Conservation (phyloP, 805 yeast genomes). For the Candida berthetii region DNA sequence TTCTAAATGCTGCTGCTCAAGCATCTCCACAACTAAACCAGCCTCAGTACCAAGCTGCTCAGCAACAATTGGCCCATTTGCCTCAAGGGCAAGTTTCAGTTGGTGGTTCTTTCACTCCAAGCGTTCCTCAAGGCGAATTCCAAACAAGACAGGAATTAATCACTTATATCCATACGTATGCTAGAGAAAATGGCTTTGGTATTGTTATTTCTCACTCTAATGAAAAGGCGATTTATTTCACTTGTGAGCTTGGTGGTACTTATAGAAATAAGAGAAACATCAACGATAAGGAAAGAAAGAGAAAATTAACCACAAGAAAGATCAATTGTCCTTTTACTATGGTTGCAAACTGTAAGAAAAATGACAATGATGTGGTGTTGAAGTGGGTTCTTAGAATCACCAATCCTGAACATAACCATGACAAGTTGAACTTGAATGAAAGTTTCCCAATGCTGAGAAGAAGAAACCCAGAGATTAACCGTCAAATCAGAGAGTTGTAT, state of each 20-base stretch:
- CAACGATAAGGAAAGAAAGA: conserved; percentile 23
- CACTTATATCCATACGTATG: conserved; percentile 20
- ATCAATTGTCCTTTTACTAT: conserved; percentile 23
- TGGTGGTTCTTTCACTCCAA: conserved; percentile 5
- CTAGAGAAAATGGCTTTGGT: conserved; percentile 24
- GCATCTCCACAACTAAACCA: conserved; percentile 2
- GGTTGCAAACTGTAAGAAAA: conserved; percentile 24
- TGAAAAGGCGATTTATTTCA: conserved; percentile 23
- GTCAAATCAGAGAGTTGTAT: conserved; percentile 22
- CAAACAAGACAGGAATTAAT: conserved; percentile 16
- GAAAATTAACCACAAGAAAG: conserved; percentile 22
- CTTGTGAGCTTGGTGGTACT: conserved; percentile 23
- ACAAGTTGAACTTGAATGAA: conserved; percentile 20
- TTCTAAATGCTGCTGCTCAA: background rate
- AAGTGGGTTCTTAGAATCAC: conserved; percentile 21
- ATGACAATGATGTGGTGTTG: conserved; percentile 18
- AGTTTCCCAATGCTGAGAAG: conserved; percentile 24
- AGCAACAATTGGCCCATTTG: conserved; percentile 11
- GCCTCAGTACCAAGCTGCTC: conserved; percentile 1
- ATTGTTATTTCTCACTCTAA: conserved; percentile 24
- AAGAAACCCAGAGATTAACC: conserved; percentile 24
- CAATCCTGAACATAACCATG: conserved; percentile 22
- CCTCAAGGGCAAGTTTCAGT: conserved; percentile 8
- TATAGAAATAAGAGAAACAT: conserved; percentile 24
- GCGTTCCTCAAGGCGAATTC: conserved; percentile 18